A percentile compares a stretch with the other conserved stretches of the same genome.
phyloP scores from a whole-genome alignment of 2,329 filamentous ascomycete species.

The Stagonosporopsis tanaceti region DNA sequence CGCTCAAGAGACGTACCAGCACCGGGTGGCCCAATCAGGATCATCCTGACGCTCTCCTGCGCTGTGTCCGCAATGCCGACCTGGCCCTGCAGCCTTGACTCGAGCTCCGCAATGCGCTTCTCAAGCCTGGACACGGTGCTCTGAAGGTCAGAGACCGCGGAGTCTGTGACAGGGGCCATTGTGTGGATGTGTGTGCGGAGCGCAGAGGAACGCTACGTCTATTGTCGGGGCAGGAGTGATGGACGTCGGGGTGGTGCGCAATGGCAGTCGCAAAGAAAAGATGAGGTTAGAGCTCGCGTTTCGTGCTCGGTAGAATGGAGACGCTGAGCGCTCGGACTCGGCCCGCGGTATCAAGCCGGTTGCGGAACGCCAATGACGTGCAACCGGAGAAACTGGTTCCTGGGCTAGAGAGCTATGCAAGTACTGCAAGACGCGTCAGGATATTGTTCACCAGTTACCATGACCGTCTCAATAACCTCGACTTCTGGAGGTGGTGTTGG shows the following conservation, averaged over 20 bases:
- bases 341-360: slow-evolving; percentile 8
- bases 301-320: slow-evolving; percentile 23
- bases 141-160: slow-evolving; percentile 81
- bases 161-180: slow-evolving; percentile 90
- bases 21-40: slow-evolving; percentile 95
- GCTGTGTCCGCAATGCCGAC: slow-evolving; percentile 45
- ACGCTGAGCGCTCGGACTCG: slow-evolving; percentile 8
- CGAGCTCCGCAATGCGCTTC: slow-evolving; percentile 83
- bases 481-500: too few relatives aligned
- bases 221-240: slow-evolving; percentile 23
- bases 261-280: slow-evolving; percentile 31
- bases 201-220: slow-evolving; percentile 19
- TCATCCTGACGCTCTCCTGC: slow-evolving; percentile 83
- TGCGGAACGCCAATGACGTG: slow-evolving; percentile 23
- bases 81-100: slow-evolving; percentile 68
- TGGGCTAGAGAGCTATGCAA: slow-evolving; percentile 2
- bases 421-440: not conserved
- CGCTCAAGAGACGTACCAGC: slow-evolving; percentile 73
- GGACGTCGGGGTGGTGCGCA: slow-evolving; percentile 28
- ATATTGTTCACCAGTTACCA: not conserved
- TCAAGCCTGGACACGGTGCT: slow-evolving; percentile 85
- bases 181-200: slow-evolving; percentile 34
- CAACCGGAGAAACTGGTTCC: slow-evolving; percentile 19
- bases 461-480: not conserved
- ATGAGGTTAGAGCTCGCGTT: slow-evolving; percentile 23